phyloP scores from a whole-genome alignment of 306 rosid species.

The Ormosia semicastrata region DNA sequence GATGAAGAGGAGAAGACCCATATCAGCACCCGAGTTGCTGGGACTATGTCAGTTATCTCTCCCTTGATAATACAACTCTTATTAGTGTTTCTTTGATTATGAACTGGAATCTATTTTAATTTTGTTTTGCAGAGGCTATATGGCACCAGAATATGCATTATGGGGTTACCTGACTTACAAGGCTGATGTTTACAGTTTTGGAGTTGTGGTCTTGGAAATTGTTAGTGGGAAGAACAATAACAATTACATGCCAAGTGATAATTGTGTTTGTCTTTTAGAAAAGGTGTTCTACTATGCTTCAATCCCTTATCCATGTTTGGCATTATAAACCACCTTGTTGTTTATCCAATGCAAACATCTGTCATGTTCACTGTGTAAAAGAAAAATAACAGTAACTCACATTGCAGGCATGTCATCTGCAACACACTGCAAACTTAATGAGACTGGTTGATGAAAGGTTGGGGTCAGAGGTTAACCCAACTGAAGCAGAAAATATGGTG shows the following conservation, averaged over 20 bases:
- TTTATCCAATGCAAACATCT: not conserved
- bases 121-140: conserved; percentile 57
- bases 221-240: conserved; percentile 49
- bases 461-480: conserved; percentile 41
- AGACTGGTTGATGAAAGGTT: conserved; percentile 55
- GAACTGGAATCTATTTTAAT: conserved; percentile 1
- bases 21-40: conserved; percentile 57
- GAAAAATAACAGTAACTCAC: not conserved
- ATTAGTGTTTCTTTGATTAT: not conserved
- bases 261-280: conserved; percentile 61
- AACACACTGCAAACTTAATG: conserved; percentile 32
- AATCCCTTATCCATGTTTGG: conserved; percentile 24
- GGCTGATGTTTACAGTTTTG: conserved; percentile 66
- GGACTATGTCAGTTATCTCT: conserved; percentile 55
- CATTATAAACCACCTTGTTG: not conserved
- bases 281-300: conserved; percentile 40
- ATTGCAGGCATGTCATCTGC: conserved; percentile 42
- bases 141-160: conserved; percentile 76
- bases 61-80: conserved; percentile 6
- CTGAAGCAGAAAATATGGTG: conserved; percentile 42
- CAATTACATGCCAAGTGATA: conserved; percentile 41
- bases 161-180: conserved; percentile 58
- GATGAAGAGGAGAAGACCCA: conserved; percentile 60
- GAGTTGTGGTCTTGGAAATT: conserved; percentile 58
- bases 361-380: not conserved